Evolutionary conservation across 306 rosid species (phyloP).

Genomic region (Senna siamea): DNA sequence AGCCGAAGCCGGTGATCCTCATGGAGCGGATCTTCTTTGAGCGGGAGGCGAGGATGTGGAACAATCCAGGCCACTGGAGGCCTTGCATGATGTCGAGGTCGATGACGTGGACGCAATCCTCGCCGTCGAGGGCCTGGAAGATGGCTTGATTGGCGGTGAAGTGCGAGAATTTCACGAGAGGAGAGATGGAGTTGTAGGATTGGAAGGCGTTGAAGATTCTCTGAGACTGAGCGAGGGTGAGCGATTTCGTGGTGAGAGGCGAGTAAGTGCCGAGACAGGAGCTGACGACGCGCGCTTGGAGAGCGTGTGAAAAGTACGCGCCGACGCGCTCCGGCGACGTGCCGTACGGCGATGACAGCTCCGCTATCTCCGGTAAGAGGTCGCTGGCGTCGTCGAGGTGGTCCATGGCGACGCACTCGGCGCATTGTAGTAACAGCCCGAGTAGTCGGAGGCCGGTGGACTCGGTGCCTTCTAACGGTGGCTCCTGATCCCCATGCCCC

Average conservation of each 20-base stretch:
- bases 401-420: slow-evolving; percentile 89
- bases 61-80: slow-evolving; percentile 98
- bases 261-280: slow-evolving; percentile 74
- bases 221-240: slow-evolving; percentile 65
- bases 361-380: slow-evolving; percentile 82
- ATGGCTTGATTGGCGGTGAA: slow-evolving; percentile 98
- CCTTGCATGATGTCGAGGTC: slow-evolving; percentile 98
- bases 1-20: slow-evolving; percentile 92
- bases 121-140: slow-evolving; percentile 90
- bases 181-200: slow-evolving; percentile 88
- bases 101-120: slow-evolving; percentile 90
- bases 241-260: slow-evolving; percentile 59
- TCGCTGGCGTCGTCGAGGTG: slow-evolving; percentile 74
- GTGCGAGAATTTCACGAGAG: slow-evolving; percentile 89
- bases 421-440: slow-evolving; percentile 89
- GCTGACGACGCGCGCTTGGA: slow-evolving; percentile 87
- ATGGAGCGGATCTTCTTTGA: slow-evolving; percentile 78
- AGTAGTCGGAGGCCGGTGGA: slow-evolving; percentile 73
- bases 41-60: slow-evolving; percentile 94
- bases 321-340: slow-evolving; percentile 91
- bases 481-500: slow-evolving; percentile 36
- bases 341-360: slow-evolving; percentile 88
- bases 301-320: slow-evolving; percentile 89
- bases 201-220: slow-evolving; percentile 81
- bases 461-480: slow-evolving; percentile 42